phyloP scores from a whole-genome alignment of 2,329 filamentous ascomycete genomes.

The Periglandula ipomoeae region DNA sequence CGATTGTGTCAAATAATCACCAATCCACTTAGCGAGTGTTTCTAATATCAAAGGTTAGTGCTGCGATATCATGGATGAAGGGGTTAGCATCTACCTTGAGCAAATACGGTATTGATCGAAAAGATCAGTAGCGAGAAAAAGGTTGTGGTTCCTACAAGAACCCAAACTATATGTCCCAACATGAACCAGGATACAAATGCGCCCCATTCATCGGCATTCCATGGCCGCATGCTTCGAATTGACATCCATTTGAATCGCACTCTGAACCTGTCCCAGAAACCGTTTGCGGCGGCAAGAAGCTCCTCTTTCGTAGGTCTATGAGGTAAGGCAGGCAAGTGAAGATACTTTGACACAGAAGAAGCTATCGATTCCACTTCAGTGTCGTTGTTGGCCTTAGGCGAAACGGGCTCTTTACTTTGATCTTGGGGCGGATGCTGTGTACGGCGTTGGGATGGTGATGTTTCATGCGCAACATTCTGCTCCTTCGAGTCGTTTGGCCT shows the following conservation, averaged over 20 bases:
- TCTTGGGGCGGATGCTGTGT: background rate
- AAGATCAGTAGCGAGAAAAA: conserved; percentile 91
- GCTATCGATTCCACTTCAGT: conserved; percentile 32
- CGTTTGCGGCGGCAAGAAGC: conserved; percentile 79
- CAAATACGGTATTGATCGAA: conserved; percentile 90
- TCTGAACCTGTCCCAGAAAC: conserved; percentile 82
- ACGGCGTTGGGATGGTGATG: background rate
- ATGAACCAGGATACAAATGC: conserved; percentile 93
- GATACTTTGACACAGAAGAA: conserved; percentile 48
- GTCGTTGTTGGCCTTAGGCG: conserved; percentile 8
- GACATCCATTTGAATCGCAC: conserved; percentile 98
- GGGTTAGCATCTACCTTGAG: conserved; percentile 57
- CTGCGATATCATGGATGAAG: background rate
- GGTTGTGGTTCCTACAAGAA: conserved; percentile 92
- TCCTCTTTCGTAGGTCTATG: conserved; percentile 92
- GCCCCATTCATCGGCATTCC: conserved; percentile 93
- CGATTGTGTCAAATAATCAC: conserved; percentile 90
- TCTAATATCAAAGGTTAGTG: conserved; percentile 42
- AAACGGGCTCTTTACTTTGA: background rate
- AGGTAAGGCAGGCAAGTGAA: conserved; percentile 58
- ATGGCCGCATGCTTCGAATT: conserved; percentile 85
- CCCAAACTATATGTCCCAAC: conserved; percentile 87
- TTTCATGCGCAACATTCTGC: background rate
- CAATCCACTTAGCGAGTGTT: conserved; percentile 85
- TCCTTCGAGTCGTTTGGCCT: background rate